Conservation (phyloP, 2,329 filamentous ascomycete genomes). For the Clarireedia sp. region DNA sequence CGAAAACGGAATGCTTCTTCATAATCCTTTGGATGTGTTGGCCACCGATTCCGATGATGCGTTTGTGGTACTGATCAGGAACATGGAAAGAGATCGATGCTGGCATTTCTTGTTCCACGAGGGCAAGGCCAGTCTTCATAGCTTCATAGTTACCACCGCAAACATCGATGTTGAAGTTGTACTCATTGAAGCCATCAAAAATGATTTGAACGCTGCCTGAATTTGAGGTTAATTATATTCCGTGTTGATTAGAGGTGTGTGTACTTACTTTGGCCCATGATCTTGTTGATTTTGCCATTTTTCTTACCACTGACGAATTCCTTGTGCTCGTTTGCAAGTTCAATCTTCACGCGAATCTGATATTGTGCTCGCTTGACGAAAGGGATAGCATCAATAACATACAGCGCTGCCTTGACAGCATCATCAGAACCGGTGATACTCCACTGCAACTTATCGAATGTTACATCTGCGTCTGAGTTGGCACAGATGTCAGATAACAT, state of each 20-base stretch:
- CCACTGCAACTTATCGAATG: constrained; percentile 90
- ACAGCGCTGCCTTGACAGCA: constrained; percentile 89
- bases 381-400: constrained; percentile 83
- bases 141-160: constrained; percentile 88
- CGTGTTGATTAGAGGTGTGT: background rate
- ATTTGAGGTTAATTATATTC: background rate
- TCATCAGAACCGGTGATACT: constrained; percentile 94
- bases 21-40: constrained; percentile 99
- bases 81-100: constrained; percentile 99
- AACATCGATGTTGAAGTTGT: constrained; percentile 99
- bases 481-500: constrained; percentile 95
- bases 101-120: constrained; percentile 98
- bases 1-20: constrained; percentile 99
- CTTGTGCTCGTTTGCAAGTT: constrained; percentile 98
- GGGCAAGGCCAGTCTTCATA: constrained; percentile 81
- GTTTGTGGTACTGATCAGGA: constrained; percentile 97
- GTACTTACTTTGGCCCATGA: constrained; percentile 80
- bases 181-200: constrained; percentile 98
- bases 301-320: constrained; percentile 99
- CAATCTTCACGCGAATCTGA: constrained; percentile 95
- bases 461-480: constrained; percentile 89
- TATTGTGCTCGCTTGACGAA: constrained; percentile 79
- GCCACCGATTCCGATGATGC: constrained; percentile 96
- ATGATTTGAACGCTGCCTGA: constrained; percentile 85
- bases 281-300: constrained; percentile 99